phyloP scores from a whole-genome alignment of 2,329 filamentous ascomycete genomes.

The Clonostachys rosea region DNA sequence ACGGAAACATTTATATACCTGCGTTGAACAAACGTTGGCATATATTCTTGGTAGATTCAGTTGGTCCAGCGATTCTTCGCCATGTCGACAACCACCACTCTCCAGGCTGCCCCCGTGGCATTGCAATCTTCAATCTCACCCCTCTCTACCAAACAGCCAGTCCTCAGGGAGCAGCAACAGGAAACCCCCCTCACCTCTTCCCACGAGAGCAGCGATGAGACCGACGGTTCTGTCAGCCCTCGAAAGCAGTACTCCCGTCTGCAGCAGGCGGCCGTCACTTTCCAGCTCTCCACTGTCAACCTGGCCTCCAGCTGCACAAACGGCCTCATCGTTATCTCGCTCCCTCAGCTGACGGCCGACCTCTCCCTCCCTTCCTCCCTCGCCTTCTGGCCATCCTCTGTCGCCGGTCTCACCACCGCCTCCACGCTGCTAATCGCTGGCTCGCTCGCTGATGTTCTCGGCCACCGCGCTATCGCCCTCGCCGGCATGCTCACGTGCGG shows the following conservation, averaged over 20 bases:
- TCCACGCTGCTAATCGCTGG: conserved; percentile 30
- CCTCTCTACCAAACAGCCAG: too few species aligned
- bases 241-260: neutral
- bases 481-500: conserved; percentile 21
- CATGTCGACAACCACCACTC: too few species aligned
- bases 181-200: too few species aligned
- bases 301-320: conserved; percentile 16
- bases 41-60: too few species aligned
- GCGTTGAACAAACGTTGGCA: too few species aligned
- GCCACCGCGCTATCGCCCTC: conserved; percentile 22
- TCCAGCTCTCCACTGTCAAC: conserved; percentile 13
- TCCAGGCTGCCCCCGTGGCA: too few species aligned
- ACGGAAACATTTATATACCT: too few species aligned
- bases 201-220: too few species aligned
- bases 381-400: conserved; percentile 32
- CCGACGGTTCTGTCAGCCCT: too few species aligned
- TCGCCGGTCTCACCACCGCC: conserved; percentile 24
- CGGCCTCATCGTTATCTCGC: conserved; percentile 28
- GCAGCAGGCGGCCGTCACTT: conserved; percentile 1
- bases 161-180: too few species aligned
- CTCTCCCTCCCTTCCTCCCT: conserved; percentile 22
- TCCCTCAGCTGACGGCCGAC: conserved; percentile 32
- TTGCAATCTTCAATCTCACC: too few species aligned
- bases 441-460: conserved; percentile 28
- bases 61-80: too few species aligned